phyloP scores from a whole-genome alignment of 306 rosid species.

The Oxytropis ochrocephala region DNA sequence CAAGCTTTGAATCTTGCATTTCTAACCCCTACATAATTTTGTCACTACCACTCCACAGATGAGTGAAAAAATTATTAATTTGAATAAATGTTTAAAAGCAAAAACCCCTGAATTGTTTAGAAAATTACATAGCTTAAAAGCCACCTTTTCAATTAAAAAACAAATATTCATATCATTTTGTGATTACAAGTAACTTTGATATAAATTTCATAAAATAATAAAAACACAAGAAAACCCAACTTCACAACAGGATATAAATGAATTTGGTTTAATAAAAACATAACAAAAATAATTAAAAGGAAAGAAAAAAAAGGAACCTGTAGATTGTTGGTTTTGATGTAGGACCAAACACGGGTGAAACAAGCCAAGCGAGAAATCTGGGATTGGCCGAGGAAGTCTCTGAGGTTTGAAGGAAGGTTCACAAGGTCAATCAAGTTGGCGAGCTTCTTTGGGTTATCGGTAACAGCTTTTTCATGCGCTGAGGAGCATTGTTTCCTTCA shows the following conservation, averaged over 20 bases:
- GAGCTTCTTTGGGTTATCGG: slow-evolving; percentile 85
- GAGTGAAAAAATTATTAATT: neutral
- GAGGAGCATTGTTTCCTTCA: slow-evolving; percentile 45
- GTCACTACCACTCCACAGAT: neutral
- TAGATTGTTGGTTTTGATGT: slow-evolving; percentile 78
- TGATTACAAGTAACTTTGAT: neutral
- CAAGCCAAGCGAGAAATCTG: slow-evolving; percentile 83
- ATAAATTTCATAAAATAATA: neutral
- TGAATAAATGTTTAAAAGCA: neutral
- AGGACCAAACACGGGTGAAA: slow-evolving; percentile 72
- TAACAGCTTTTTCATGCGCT: slow-evolving; percentile 47
- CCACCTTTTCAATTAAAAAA: neutral
- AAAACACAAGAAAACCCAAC: neutral
- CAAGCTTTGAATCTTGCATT: neutral
- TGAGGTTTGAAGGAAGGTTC: slow-evolving; percentile 66
- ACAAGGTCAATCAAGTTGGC: slow-evolving; percentile 85
- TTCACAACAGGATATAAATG: neutral
- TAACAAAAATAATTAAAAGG: no score
- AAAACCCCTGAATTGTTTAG: neutral
- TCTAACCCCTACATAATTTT: neutral
- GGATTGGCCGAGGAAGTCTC: slow-evolving; percentile 81
- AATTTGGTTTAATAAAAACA: neutral
- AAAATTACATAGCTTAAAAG: neutral
- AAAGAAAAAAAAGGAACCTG: slow-evolving; percentile 41
- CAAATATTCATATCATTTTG: neutral